phyloP scores from a whole-genome alignment of 768 basidiomycete genomes.

The Russula sp. region DNA sequence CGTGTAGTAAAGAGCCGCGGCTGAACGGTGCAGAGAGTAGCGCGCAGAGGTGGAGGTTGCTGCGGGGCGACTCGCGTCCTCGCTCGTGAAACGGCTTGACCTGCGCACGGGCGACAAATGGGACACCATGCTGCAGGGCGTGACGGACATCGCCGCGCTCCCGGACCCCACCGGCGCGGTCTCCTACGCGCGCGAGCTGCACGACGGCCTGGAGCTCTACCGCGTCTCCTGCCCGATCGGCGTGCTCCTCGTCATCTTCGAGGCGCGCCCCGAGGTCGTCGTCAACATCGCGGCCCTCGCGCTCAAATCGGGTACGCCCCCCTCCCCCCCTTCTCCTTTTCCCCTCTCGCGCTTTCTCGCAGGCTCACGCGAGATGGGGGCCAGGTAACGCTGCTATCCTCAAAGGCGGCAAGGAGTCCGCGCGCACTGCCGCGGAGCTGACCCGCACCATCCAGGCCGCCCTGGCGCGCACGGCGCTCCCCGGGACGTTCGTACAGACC shows the following conservation, averaged over 20 bases:
- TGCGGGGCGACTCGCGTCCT: slow-evolving; percentile 74
- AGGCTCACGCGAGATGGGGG: not conserved
- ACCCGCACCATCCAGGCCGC: slow-evolving; percentile 76
- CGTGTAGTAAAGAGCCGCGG: not conserved
- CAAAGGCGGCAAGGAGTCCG: slow-evolving; percentile 96
- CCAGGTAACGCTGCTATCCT: slow-evolving; percentile 94
- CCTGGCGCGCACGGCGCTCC: slow-evolving; percentile 64
- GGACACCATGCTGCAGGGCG: slow-evolving; percentile 89
- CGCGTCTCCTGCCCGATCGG: slow-evolving; percentile 96
- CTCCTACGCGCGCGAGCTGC: slow-evolving; percentile 85
- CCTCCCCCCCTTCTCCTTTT: not conserved
- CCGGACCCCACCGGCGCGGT: slow-evolving; percentile 84
- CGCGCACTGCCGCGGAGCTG: slow-evolving; percentile 68
- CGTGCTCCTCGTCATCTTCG: slow-evolving; percentile 93
- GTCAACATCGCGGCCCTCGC: slow-evolving; percentile 95
- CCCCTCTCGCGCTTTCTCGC: too few species aligned
- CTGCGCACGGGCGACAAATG: slow-evolving; percentile 79
- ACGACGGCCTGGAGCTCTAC: slow-evolving; percentile 82
- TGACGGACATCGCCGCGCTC: slow-evolving; percentile 78
- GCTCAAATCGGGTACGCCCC: slow-evolving; percentile 78
- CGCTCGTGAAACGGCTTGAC: slow-evolving; percentile 84
- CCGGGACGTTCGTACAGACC: slow-evolving; percentile 79
- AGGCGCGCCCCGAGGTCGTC: slow-evolving; percentile 95
- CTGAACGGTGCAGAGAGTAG: slow-evolving; percentile 50
- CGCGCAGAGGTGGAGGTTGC: slow-evolving; percentile 55